These are phyloP conservation scores for Mycena latifolia DNA, from an alignment of 768 basidiomycete species.

Conservation along the genomic window DNA sequence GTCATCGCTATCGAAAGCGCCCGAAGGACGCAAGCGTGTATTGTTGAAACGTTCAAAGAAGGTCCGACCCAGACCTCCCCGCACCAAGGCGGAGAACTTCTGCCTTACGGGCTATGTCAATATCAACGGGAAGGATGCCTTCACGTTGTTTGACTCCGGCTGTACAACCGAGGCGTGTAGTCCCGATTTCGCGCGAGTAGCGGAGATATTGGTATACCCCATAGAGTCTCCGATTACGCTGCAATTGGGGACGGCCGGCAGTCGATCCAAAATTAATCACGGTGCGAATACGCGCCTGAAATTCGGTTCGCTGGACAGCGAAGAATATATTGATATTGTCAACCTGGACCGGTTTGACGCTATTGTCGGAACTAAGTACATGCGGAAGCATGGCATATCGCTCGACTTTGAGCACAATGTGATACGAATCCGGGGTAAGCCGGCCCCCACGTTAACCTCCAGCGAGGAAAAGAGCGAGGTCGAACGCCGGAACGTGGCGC, in stretches of 20 bases:
- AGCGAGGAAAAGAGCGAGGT: too few relatives aligned
- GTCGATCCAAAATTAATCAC: conserved; percentile 44
- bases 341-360: conserved; percentile 52
- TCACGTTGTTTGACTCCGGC: conserved; percentile 34
- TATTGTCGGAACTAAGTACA: conserved; percentile 33
- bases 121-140: conserved; percentile 26
- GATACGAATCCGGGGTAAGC: conserved; percentile 2
- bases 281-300: conserved; percentile 28
- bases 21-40: too few relatives aligned
- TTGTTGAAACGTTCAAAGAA: too few relatives aligned
- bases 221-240: conserved; percentile 37
- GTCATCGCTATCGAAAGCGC: background rate
- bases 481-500: too few relatives aligned
- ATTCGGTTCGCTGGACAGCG: conserved; percentile 11
- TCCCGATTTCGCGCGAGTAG: conserved; percentile 38
- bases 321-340: conserved; percentile 46
- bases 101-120: conserved; percentile 16
- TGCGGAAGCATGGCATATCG: conserved; percentile 37
- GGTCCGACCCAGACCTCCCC: background rate
- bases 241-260: conserved; percentile 48
- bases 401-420: conserved; percentile 41
- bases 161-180: conserved; percentile 34
- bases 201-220: conserved; percentile 8
- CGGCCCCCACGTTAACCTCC: too few relatives aligned
- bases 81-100: conserved; percentile 1